Percentiles rank a stretch among this genome's conserved stretches.
Conservation (phyloP, 1,284 basidiomycete species). For the Leccinum pachyderme region DNA sequence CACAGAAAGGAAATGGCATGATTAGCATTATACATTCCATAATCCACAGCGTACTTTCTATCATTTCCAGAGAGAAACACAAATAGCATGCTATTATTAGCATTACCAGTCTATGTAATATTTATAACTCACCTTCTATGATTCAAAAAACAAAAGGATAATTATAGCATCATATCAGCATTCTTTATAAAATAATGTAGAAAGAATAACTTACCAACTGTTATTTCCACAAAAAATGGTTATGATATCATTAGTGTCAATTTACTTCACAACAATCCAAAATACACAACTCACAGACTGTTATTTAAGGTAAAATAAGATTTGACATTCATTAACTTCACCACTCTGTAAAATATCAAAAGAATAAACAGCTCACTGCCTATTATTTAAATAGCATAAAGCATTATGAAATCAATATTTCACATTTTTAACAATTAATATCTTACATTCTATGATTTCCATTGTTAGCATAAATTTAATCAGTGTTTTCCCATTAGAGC, state of each 20-base stretch:
- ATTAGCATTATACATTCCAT: too few relatives aligned
- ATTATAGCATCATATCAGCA: neutral
- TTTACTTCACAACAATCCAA: neutral
- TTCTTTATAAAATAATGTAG: neutral
- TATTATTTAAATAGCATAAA: neutral
- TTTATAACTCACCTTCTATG: too few relatives aligned
- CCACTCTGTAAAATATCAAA: neutral
- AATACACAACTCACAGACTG: neutral
- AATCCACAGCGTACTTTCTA: too few relatives aligned
- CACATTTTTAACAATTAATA: neutral
- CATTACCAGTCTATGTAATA: too few relatives aligned
- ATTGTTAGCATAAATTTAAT: neutral
- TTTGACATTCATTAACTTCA: neutral
- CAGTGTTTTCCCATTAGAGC: neutral
- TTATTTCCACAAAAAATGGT: neutral
- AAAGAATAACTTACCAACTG: neutral
- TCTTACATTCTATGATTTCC: neutral
- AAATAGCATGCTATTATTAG: too few relatives aligned
- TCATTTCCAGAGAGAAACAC: too few relatives aligned
- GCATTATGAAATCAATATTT: neutral
- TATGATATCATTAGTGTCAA: neutral
- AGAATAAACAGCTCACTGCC: neutral
- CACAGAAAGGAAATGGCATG: too few relatives aligned
- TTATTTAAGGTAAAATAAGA: neutral
- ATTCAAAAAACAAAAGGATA: too few relatives aligned